Base-by-base conservation (phyloP, 164 flowering plant species). In the Magnolia officinalis region DNA sequence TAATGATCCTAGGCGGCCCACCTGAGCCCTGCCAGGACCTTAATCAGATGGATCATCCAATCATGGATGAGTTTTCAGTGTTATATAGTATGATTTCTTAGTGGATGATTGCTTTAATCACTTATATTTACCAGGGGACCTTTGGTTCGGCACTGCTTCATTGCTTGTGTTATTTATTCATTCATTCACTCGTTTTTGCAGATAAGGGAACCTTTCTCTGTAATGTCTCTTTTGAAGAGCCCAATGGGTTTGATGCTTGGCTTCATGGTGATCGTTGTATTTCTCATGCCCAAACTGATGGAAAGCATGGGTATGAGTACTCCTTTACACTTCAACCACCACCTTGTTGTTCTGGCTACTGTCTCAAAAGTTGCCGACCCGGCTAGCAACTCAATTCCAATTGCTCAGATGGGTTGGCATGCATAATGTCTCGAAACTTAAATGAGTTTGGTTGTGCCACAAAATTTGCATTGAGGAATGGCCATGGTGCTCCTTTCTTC, bases 231-330 rank as follows among this genome's bases (percentile, higher is more conserved):
- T 61, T 81, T 91, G 86, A 96, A 96, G 80, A 94, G 98, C 80
- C 98, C 99, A 52, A 94, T 96, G 98, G 99, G 98, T 81, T 87
- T 96, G 83, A 96, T 96, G 99, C 78, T 96, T 73, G 98, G 98
- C 58, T 96, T 96, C 84, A 96, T 96, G 99, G 26, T 92, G 67
- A 9, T 96, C 70, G 95, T 93, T 59, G 86, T 96, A 74, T 96
- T 96, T 67, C 66, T 96, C 73, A 90, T 96, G 97, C 99, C 99
- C 69, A 94, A 96, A 77, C 83, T 94, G 66, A 79, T 90, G 85
- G 98, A 95, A 79, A 90, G 90, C 80, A 90, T 92, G 89, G 98
- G 98, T 94, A 85, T 73, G 71, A 20, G 29, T 20, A 26, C 45
- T 31, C n/a, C 20, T 18, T 14, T 29, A 31, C 51, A 37, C 45